A percentile compares a stretch with the other conserved stretches of the same genome.
Evolutionary conservation across 73 alveolate genomes (phyloP).

Genomic region (Blepharisma japonicum): DNA sequence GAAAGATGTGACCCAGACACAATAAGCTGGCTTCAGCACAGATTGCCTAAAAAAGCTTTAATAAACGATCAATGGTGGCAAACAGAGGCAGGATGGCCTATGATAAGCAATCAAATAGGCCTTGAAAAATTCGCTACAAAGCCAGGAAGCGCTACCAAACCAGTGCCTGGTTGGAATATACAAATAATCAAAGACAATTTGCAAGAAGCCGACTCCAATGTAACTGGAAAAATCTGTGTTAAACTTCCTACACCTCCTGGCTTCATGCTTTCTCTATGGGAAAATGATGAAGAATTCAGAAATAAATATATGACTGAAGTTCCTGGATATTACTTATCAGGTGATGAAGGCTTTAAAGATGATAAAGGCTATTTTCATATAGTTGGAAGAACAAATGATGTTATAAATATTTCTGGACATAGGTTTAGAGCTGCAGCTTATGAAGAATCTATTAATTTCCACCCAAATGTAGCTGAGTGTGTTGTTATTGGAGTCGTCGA

Average conservation of each 20-base stretch:
- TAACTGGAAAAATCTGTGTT: conserved; percentile 82
- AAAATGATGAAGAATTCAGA: conserved; percentile 88
- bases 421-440: conserved; percentile 78
- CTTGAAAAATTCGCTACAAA: conserved; percentile 73
- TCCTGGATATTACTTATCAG: conserved; percentile 92
- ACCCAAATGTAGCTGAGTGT: conserved; percentile 85
- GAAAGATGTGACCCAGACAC: conserved; percentile 99
- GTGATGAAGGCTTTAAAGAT: conserved; percentile 94
- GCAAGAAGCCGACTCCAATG: conserved; percentile 70
- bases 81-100: conserved; percentile 99
- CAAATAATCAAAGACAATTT: conserved; percentile 43
- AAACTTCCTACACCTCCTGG: conserved; percentile 99
- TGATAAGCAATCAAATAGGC: conserved; percentile 67
- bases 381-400: conserved; percentile 84
- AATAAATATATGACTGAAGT: conserved; percentile 87
- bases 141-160: conserved; percentile 95
- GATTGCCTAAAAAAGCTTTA: neutral
- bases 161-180: conserved; percentile 90
- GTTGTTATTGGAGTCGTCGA: conserved; percentile 94
- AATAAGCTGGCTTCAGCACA: conserved; percentile 75
- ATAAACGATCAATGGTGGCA: conserved; percentile 98
- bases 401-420: conserved; percentile 92
- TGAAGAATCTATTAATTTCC: conserved; percentile 78
- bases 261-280: conserved; percentile 93
- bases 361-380: conserved; percentile 73